These are phyloP conservation scores for Sugiyamaella grinbergsii DNA, from an alignment of 1,139 yeast genomes.

Conservation along the genomic window DNA sequence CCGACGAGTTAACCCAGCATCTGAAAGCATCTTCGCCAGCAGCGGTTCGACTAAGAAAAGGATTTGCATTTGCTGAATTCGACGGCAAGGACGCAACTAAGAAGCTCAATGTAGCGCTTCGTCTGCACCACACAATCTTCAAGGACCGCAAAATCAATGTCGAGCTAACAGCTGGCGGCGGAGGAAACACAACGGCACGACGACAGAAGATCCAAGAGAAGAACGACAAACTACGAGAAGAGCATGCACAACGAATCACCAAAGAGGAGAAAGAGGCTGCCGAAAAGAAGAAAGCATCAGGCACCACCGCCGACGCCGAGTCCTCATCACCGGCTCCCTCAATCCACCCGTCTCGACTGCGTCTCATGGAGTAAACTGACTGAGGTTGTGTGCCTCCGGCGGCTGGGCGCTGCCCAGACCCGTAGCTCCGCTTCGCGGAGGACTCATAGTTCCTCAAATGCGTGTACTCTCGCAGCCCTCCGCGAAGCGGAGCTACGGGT, in stretches of 20 bases:
- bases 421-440: conserved; percentile 11
- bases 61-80: conserved; percentile 92
- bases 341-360: conserved; percentile 34
- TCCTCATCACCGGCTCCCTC: conserved; percentile 20
- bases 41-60: conserved; percentile 72
- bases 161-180: conserved; percentile 97
- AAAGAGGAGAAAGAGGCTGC: conserved; percentile 33
- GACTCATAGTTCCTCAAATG: too few relatives aligned
- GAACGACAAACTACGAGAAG: conserved; percentile 70
- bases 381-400: conserved; percentile 9
- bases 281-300: conserved; percentile 24
- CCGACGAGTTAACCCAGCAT: conserved; percentile 67
- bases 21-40: conserved; percentile 81
- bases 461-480: background rate
- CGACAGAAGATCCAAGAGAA: conserved; percentile 72
- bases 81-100: conserved; percentile 67
- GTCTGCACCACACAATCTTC: conserved; percentile 74
- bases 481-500: conserved; percentile 10
- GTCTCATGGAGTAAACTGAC: conserved; percentile 17
- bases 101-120: conserved; percentile 69
- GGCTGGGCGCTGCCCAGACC: conserved; percentile 15
- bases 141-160: conserved; percentile 81
- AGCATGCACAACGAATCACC: conserved; percentile 51
- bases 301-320: conserved; percentile 7
- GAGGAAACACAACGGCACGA: conserved; percentile 81